Evolutionary conservation across 192 early-diverging fungal species (phyloP).

Genomic region (Chytriomyces sp.): DNA sequence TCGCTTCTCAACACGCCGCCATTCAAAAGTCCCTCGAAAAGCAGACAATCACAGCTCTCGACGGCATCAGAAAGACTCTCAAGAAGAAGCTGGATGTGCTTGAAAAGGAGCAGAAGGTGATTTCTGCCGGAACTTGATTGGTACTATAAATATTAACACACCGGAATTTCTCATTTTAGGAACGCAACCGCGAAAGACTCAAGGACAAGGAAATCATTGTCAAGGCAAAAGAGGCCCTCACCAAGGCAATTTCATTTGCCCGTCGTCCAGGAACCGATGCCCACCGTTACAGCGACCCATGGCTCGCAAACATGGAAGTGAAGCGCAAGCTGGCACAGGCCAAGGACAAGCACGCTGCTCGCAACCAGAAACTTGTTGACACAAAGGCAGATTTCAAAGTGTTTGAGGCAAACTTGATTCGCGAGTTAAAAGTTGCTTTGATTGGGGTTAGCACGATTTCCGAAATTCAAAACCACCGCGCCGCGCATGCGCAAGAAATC

Average conservation of each 20-base stretch:
- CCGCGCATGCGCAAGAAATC: constrained; percentile 10
- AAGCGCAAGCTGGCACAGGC: constrained; percentile 21
- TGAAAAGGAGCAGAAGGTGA: constrained; percentile 22
- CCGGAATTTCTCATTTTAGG: background rate
- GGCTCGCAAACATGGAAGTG: constrained; percentile 25
- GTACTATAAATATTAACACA: too few relatives aligned
- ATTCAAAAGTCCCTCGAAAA: constrained; percentile 13
- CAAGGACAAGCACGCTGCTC: constrained; percentile 13
- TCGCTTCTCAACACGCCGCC: constrained; percentile 6
- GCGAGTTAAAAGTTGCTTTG: constrained; percentile 27
- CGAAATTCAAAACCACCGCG: constrained; percentile 14
- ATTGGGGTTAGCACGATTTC: constrained; percentile 18
- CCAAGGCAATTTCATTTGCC: constrained; percentile 25
- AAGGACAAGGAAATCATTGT: constrained; percentile 25
- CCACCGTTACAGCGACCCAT: constrained; percentile 20
- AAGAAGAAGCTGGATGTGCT: constrained; percentile 16
- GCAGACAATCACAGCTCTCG: constrained; percentile 17
- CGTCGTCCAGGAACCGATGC: constrained; percentile 28
- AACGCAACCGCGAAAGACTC: constrained; percentile 20
- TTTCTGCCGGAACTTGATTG: background rate
- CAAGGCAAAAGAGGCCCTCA: constrained; percentile 21
- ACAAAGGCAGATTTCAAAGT: constrained; percentile 29
- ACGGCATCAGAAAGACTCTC: constrained; percentile 19
- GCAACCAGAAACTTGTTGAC: constrained; percentile 22
- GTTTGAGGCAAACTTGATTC: constrained; percentile 31